Evolutionary conservation across 2,329 filamentous ascomycete species (phyloP), one percentile per base, ranked within the genome.

Genomic region (Phaeosphaeriaceae sp.): DNA sequence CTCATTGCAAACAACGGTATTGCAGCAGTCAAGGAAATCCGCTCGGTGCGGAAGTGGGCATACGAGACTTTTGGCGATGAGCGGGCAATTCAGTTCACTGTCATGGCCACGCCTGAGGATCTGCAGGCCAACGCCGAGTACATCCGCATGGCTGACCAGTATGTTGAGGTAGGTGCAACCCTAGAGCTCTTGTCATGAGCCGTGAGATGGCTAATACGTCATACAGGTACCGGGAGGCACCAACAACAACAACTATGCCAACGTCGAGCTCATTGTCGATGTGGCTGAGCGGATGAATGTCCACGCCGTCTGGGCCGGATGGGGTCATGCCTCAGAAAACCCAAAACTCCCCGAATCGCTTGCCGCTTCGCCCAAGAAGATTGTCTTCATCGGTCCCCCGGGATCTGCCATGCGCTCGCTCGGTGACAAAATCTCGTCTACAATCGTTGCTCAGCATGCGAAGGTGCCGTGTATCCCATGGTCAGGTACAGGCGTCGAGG

Each of bases 161-260:
- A 99, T 76, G 94, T 99, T 66, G 94, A 99, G 79, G 82, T 84
- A 73, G 44, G 78, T 63, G 40, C 35, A 42, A 26, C 41, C 18
- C 34, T 28, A 17, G 15, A 43, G 29, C 28, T 30, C 38, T 46
- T 41, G 29, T 23, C 18, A 34, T 21, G 23, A 23, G 48, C 9
- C 46, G 45, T 15, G 16, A 18, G 15, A 32, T 37, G 39, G 61
- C 65, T 72, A 48, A 68, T 47, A 42, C 18, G 13, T 15, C 33
- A 20, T 58, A 54, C 66, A 83, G 81, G 93, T 99, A 54, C 94
- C 94, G 28, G 94, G 94, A 71, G 94, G 94, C 72, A 99, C 94
- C 56, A 99, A 99, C 81, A 99, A 99, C 84, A 96, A 99, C 87
- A 99, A 99, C 79, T 99, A 99, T 78, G 94, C 94, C 79, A 99